Evolutionary conservation across 371 early-diverging fungal genomes (phyloP), one percentile per base, ranked within the genome.

Genomic region (Mucor racemosus): DNA sequence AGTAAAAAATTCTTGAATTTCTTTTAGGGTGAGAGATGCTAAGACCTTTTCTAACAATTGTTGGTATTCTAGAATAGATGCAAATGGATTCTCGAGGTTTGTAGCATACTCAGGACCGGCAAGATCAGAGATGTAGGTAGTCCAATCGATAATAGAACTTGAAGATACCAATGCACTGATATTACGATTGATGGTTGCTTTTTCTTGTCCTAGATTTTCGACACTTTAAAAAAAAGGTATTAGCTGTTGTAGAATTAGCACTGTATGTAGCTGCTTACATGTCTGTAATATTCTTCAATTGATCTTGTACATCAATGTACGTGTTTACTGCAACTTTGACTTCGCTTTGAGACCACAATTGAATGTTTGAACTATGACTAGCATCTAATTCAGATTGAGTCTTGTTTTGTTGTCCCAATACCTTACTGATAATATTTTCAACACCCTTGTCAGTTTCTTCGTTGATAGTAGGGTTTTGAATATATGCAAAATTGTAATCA

Each of bases 71-170:
- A 13, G 42, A 14, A 44, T 26, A 15, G 42, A 13, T 5, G 15
- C 5, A 7, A 31, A 13, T 33, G 31, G 15, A 21, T 31, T 31
- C n/a, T 7, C 26, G 13, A 13, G 60, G 40, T 33, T 60, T 19
- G 31, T 50, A 4, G 40, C 11, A 6, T 54, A 62, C 2, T 31
- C 54, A 10, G 53, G 40, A n/a, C 14, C 14, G 9, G 38, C 62
- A 40, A 36, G 21, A 40, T 19, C 39, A 58, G 36, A 36, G 10
- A 62, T 15, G 11, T 39, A 62, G 1, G 40, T 14, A 7, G 33
- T 3, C 63, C 63, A 62, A 31, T 62, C 63, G 8, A 62, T 62
- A 11, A 15, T 11, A 4, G n/a, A 7, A 21, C 48, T 62, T 1
- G 10, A 21, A 0, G 19, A n/a, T 36, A 36, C 7, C 11, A 62